Conservation (phyloP, 176 grass and related monocot genomes). For the Neostapfia colusana region DNA sequence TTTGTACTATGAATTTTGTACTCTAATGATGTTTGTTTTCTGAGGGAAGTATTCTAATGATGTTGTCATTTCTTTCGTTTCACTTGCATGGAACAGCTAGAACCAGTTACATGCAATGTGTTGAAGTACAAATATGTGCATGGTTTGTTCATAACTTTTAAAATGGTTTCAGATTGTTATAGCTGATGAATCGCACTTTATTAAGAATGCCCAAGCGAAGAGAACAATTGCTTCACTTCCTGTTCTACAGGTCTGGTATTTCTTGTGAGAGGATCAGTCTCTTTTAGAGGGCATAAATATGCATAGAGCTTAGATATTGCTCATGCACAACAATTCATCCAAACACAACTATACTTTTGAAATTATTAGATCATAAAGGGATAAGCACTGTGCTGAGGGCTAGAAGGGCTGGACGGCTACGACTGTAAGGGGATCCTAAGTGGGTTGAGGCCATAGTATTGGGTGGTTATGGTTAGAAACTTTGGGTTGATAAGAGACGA, state of each 20-base stretch:
- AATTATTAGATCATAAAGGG: neutral
- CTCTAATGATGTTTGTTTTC: neutral
- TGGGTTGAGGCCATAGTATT: neutral
- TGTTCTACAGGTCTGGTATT: conserved; percentile 70
- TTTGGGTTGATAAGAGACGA: too few relatives aligned
- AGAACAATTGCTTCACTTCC: conserved; percentile 76
- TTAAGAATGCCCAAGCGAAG: conserved; percentile 89
- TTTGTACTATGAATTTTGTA: neutral
- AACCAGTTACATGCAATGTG: conserved; percentile 1
- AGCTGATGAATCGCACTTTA: conserved; percentile 96
- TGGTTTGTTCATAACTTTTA: conserved; percentile 22
- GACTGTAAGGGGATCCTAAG: neutral
- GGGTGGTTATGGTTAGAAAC: too few relatives aligned
- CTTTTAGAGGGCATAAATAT: conserved; percentile 16
- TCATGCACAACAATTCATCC: conserved; percentile 20
- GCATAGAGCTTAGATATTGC: neutral
- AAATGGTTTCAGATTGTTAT: conserved; percentile 70
- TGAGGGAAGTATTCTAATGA: neutral
- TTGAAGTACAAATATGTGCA: neutral
- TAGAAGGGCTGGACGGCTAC: neutral
- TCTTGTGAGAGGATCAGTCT: conserved; percentile 22
- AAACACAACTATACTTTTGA: neutral
- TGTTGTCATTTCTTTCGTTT: conserved; percentile 20
- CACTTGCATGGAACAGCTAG: neutral
- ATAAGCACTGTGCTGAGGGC: neutral